Conservation (phyloP, 495 filamentous ascomycete species). For the Penicillium nucicola region DNA sequence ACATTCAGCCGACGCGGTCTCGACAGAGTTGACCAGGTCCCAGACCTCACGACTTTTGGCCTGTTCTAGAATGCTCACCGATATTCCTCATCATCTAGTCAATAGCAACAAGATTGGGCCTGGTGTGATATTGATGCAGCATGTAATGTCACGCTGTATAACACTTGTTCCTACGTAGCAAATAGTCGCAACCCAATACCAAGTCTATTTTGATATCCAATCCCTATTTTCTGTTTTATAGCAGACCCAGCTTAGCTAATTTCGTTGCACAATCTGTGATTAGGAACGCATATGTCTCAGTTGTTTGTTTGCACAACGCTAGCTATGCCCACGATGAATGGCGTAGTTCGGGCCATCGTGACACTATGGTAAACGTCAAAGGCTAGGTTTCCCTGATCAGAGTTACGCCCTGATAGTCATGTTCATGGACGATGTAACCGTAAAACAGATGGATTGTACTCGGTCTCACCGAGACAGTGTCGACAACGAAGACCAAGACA, state of each 20-base stretch:
- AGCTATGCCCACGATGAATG: not conserved
- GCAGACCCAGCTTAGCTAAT: too few species aligned
- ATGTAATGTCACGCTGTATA: not conserved
- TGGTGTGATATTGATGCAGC: not conserved
- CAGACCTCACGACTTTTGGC: not conserved
- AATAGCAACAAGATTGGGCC: not conserved
- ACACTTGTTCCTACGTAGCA: not conserved
- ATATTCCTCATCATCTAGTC: not conserved
- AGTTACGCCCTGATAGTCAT: not conserved
- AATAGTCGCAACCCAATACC: not conserved
- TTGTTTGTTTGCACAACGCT: not conserved
- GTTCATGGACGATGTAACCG: conserved; percentile 16
- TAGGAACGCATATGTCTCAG: not conserved
- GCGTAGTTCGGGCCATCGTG: not conserved
- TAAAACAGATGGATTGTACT: conserved; percentile 3
- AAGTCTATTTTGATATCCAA: not conserved
- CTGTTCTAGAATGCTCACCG: not conserved
- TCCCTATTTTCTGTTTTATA: too few species aligned
- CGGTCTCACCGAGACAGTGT: conserved; percentile 12
- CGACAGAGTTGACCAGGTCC: not conserved
- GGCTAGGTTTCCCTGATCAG: not conserved
- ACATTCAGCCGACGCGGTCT: not conserved
- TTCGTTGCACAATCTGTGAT: not conserved
- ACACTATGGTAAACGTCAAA: conserved; percentile 1
- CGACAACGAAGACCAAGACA: not conserved